Conservation (phyloP, 345 rosid genomes). For the Acer saccharum region DNA sequence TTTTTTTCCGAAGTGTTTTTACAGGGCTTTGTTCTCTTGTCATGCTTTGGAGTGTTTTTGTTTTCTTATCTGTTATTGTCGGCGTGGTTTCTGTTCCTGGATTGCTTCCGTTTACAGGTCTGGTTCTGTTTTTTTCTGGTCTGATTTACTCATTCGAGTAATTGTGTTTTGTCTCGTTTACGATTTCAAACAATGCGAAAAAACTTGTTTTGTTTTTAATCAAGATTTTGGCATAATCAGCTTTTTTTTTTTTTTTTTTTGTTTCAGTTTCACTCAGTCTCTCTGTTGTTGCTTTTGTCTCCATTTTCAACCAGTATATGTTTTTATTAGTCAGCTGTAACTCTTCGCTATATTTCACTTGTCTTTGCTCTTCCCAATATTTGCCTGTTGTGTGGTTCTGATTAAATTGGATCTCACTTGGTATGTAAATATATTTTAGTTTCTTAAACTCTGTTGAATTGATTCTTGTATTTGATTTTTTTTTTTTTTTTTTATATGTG, state of each 20-base stretch:
- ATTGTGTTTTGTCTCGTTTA: not conserved
- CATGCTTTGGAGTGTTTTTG: conserved; percentile 11
- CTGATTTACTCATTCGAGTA: conserved; percentile 1
- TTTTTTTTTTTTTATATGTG: not conserved
- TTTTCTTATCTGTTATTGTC: conserved; percentile 29
- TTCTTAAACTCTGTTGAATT: not conserved
- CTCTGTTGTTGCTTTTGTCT: not conserved
- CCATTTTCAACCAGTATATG: not conserved
- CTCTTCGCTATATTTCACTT: not conserved
- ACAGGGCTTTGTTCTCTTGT: too few relatives aligned
- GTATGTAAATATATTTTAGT: not conserved
- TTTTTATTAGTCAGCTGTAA: not conserved
- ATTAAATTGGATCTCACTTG: conserved; percentile 16
- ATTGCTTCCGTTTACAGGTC: conserved; percentile 25
- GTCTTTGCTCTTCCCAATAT: not conserved
- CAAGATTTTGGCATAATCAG: not conserved
- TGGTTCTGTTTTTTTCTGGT: conserved; percentile 8
- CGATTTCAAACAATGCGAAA: not conserved
- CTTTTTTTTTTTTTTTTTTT: too few relatives aligned
- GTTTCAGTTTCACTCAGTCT: not conserved
- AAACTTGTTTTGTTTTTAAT: not conserved
- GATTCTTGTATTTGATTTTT: not conserved
- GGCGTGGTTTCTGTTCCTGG: conserved; percentile 33
- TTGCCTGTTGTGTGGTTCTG: conserved; percentile 2
- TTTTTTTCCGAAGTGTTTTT: not conserved